Percentiles rank a stretch among this genome's conserved stretches.
Conservation (phyloP, 768 basidiomycete genomes). For the Holtermannia corniformis region DNA sequence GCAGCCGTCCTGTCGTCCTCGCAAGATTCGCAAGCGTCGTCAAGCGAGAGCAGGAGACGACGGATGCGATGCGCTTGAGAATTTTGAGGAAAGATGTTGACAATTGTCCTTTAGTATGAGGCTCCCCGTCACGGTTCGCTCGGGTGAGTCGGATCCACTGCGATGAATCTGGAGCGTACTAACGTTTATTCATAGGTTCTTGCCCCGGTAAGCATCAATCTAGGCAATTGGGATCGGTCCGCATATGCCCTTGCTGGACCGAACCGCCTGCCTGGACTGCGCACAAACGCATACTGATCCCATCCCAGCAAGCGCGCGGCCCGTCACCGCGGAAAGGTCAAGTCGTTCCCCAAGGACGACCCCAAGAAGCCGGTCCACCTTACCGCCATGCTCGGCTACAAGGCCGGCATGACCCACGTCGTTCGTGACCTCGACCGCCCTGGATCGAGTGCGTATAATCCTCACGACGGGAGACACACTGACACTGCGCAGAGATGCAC, state of each 20-base stretch:
- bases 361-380: slow-evolving; percentile 97
- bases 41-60: too few relatives aligned
- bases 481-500: slow-evolving; percentile 76
- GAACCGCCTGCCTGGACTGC: too few relatives aligned
- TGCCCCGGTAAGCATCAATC: neutral
- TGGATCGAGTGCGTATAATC: slow-evolving; percentile 74
- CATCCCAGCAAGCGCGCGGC: slow-evolving; percentile 93
- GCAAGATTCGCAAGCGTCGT: too few relatives aligned
- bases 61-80: too few relatives aligned
- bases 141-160: slow-evolving; percentile 41
- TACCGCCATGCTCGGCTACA: slow-evolving; percentile 98
- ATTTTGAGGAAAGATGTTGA: too few relatives aligned
- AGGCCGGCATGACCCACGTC: slow-evolving; percentile 99
- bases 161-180: neutral
- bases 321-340: slow-evolving; percentile 97
- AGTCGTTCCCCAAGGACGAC: slow-evolving; percentile 99
- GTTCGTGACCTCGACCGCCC: slow-evolving; percentile 99
- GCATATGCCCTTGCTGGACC: neutral
- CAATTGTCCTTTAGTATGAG: slow-evolving; percentile 66
- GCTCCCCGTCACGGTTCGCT: slow-evolving; percentile 96
- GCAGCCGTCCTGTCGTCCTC: too few relatives aligned
- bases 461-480: neutral
- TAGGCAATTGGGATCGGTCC: neutral
- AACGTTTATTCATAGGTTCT: too few relatives aligned
- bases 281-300: slow-evolving; percentile 48